Base-by-base conservation (phyloP, 805 yeast species). In the Groenewaldozyma salmanticensis region DNA sequence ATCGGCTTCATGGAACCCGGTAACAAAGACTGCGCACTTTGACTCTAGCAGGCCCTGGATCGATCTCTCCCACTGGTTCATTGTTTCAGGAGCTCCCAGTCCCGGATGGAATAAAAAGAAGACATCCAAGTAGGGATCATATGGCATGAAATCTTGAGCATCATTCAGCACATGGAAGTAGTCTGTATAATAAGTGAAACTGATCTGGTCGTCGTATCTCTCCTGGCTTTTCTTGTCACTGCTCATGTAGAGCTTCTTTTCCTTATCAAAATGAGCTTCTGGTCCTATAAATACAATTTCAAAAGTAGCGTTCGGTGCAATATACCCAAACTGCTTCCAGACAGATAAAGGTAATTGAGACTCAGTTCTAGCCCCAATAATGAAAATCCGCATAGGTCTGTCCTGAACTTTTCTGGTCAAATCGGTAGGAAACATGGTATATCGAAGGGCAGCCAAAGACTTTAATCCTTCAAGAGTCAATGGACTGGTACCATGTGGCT, bases 91-190 rank as follows among this genome's bases (percentile, higher is more conserved):
- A 5, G 92, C 81, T 16, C 85, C 79, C 56, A 87, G 75, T 32
- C 96, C 96, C 2, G 98, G 97, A 60, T 90, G 97, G 81, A 90
- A 92, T 40, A 84, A 70, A 73, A 86, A 87, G 64, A 92, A 92
- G 21, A 77, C 76, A 59, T 92, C 98, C 58, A 85, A 72, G 62
- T 90, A 92, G 35, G 99, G 98, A 61, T 92, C 98, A 61, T 88
- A 92, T 4, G 98, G 98, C 78, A 86, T 85, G 60, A 92, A 84
- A 64, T 90, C 96, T 54, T 88, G 92, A 37, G 85, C 79, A 54
- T 87, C 87, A 63, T 92, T 95, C 46, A 82, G 70, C 31, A 82
- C 90, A 57, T 87, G 86, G 77, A 92, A 92, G 62, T 81, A 88
- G 53, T 84, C 82, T 1, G 97, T 86, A 62, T 88, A 95, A 64